A percentile compares a stretch with the other conserved stretches of the same genome.
Conservation (phyloP, 2,329 filamentous ascomycete species). For the Trichoderma asperellum region DNA sequence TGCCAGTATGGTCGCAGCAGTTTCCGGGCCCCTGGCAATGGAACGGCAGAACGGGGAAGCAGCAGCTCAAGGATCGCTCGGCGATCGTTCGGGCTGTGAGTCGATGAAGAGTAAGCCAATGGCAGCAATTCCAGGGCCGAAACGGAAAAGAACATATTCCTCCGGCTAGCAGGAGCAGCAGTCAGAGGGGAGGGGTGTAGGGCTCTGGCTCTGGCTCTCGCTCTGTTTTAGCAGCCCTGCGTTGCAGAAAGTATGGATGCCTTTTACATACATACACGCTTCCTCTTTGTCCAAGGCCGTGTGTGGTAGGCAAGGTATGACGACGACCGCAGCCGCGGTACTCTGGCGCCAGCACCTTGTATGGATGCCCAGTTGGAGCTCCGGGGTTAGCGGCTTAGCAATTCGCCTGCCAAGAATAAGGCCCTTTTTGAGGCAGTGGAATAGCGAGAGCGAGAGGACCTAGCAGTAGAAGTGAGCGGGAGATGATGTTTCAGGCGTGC, state of each 20-base stretch:
- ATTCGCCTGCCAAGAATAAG: not conserved
- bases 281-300: not conserved
- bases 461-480: not conserved
- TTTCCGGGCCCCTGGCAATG: slow-evolving; percentile 8
- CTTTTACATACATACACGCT: not conserved
- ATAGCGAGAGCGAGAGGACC: not conserved
- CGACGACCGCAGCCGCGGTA: not conserved
- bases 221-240: slow-evolving; percentile 15
- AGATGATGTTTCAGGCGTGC: slow-evolving; percentile 22
- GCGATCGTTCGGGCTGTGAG: not conserved
- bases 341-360: not conserved
- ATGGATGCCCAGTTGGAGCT: not conserved
- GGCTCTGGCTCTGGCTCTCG: not conserved
- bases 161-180: slow-evolving; percentile 1
- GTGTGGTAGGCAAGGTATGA: not conserved
- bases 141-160: slow-evolving; percentile 5
- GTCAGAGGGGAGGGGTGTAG: slow-evolving; percentile 21
- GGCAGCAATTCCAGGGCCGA: slow-evolving; percentile 2
- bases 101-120: slow-evolving; percentile 3
- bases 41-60: slow-evolving; percentile 8
- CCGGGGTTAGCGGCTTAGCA: not conserved
- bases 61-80: not conserved
- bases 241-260: not conserved
- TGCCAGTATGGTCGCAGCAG: not conserved
- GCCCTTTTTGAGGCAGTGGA: not conserved